phyloP scores from a whole-genome alignment of 805 yeast species.

The Saccharomycopsis sp. region DNA sequence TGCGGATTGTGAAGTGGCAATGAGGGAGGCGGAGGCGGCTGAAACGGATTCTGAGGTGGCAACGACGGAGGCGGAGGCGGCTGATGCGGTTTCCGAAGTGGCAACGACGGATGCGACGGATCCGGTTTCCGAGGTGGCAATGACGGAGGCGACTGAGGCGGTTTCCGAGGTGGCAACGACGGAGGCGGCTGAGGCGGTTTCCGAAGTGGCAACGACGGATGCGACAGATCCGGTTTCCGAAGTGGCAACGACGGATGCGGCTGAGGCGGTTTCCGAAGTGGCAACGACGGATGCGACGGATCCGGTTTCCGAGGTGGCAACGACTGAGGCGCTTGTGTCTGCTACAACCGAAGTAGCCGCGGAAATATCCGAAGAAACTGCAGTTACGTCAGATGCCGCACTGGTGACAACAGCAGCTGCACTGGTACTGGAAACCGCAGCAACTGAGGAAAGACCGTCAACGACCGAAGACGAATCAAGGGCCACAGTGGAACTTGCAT shows the following conservation, averaged over 20 bases:
- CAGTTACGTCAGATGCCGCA: no score
- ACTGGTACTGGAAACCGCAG: slow-evolving; percentile 24
- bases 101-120: slow-evolving; percentile 1
- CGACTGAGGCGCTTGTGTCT: neutral
- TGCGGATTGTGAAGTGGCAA: slow-evolving; percentile 10
- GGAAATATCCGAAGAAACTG: neutral
- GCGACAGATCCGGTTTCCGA: no score
- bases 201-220: slow-evolving; percentile 1
- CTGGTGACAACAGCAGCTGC: slow-evolving; percentile 24
- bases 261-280: neutral
- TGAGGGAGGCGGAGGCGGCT: slow-evolving; percentile 6
- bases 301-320: no score
- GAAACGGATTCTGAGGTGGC: slow-evolving; percentile 9
- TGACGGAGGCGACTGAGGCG: neutral
- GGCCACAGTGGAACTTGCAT: slow-evolving; percentile 17
- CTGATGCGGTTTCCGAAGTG: slow-evolving; percentile 10
- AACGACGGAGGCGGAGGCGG: slow-evolving; percentile 1
- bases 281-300: neutral
- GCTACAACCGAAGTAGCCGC: neutral
- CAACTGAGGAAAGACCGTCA: slow-evolving; percentile 25
- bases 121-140: no score
- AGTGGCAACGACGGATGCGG: neutral
- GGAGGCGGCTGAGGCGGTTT: neutral
- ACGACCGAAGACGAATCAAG: slow-evolving; percentile 21
- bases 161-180: neutral